Base-by-base conservation (phyloP, 176 grass and related monocot genomes). In the Chloris gayana region DNA sequence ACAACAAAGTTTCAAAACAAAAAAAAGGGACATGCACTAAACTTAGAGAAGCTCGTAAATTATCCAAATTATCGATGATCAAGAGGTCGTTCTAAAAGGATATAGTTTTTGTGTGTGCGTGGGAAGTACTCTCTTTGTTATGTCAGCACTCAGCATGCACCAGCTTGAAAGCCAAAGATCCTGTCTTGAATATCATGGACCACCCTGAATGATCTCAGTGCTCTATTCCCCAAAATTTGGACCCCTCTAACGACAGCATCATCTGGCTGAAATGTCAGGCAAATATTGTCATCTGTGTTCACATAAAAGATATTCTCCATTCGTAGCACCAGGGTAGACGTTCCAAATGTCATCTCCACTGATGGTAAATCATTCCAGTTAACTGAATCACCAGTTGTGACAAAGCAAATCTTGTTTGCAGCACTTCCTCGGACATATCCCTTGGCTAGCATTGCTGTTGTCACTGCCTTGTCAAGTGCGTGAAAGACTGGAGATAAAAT, bases 111-210 rank as follows among this genome's bases (percentile, higher is more conserved):
- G 58, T 11, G 12, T 3, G 12, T 49, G 29, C 12, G 29, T 21
- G 27, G 29, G 33, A 35, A 50, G 2, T 80, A 44, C 24, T 45
- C 53, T 49, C 26, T 49, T 45, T 19, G 0, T 44, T 25, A 18
- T 29, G 64, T 85, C 74, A 85, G 29, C 83, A 78, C 1, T 85
- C 74, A 85, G 29, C 83, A 78, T 2, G 83, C 39, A 30, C 51
- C 29, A 61, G 74, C 56, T 53, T 85, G 53, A 64, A 85, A 78
- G 42, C 56, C 75, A 64, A 78, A 78, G 12, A 53, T 41, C 42
- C 2, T 85, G 4, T 50, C 57, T 64, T 78, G 56, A 14, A 71
- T 41, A 72, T 72, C 57, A 78, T 31, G 77, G 4, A 78, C 66
- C 59, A 78, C 41, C 57, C 66, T 85, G 14, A 53, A 78, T 32